Evolutionary conservation across 805 yeast genomes (phyloP).

Genomic region (Hanseniaspora thailandica): DNA sequence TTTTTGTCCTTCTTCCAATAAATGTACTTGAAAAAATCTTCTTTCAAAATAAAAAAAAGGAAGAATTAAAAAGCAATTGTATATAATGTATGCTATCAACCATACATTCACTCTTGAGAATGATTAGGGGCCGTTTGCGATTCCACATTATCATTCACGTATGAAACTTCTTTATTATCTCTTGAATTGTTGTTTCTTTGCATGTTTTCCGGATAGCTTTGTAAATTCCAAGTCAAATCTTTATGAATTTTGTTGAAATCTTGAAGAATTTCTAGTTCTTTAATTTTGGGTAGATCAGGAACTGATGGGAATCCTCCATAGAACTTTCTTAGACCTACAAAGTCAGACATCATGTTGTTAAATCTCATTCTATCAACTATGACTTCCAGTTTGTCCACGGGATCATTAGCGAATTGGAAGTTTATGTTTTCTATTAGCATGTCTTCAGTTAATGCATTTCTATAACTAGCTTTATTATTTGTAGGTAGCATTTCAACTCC

Average conservation of each 20-base stretch:
- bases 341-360: slow-evolving; percentile 56
- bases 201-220: slow-evolving; percentile 9
- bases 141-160: background rate
- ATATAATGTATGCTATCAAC: background rate
- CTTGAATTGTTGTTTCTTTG: background rate
- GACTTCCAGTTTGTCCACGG: slow-evolving; percentile 35
- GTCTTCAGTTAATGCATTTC: slow-evolving; percentile 22
- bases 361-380: slow-evolving; percentile 56
- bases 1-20: too few relatives aligned
- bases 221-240: slow-evolving; percentile 12
- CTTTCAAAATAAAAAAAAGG: background rate
- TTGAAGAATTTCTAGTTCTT: slow-evolving; percentile 58
- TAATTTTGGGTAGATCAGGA: slow-evolving; percentile 52
- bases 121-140: background rate
- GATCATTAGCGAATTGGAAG: slow-evolving; percentile 33
- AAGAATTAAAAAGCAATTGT: background rate
- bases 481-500: slow-evolving; percentile 6
- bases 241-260: slow-evolving; percentile 38
- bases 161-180: background rate
- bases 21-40: background rate
- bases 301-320: slow-evolving; percentile 72
- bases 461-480: slow-evolving; percentile 8
- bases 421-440: slow-evolving; percentile 34
- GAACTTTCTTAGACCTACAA: slow-evolving; percentile 54
- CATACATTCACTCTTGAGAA: background rate